A percentile compares a stretch with the other conserved stretches of the same genome.
These are phyloP conservation scores for Cardiospermum halicacabum DNA, from an alignment of 345 rosid species.

Conservation along the genomic window DNA sequence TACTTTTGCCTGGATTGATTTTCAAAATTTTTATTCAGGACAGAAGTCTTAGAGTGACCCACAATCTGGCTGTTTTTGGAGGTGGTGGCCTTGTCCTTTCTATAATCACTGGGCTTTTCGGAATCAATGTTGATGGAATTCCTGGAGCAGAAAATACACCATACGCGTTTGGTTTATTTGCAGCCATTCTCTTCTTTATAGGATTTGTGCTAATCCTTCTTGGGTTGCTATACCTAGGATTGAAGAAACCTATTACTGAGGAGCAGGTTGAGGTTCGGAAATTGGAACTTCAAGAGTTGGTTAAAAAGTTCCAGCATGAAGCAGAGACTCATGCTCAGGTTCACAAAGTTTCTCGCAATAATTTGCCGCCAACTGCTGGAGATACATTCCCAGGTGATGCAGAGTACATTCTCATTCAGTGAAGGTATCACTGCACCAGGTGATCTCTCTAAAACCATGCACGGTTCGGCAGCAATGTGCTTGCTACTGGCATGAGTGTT, in stretches of 20 bases:
- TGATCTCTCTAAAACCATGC: background rate
- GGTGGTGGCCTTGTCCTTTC: conserved; percentile 90
- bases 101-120: conserved; percentile 76
- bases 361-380: conserved; percentile 76
- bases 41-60: conserved; percentile 83
- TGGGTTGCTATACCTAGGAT: conserved; percentile 75
- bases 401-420: conserved; percentile 60
- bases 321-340: conserved; percentile 96
- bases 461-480: no score
- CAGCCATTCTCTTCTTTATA: conserved; percentile 41
- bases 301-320: conserved; percentile 90
- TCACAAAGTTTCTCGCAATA: conserved; percentile 40
- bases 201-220: conserved; percentile 58
- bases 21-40: conserved; percentile 39
- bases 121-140: conserved; percentile 98
- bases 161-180: conserved; percentile 79
- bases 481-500: no score
- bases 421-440: background rate
- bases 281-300: conserved; percentile 78
- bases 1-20: background rate
- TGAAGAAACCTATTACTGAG: conserved; percentile 58
- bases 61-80: conserved; percentile 85
- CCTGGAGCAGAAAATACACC: conserved; percentile 78
- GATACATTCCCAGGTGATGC: conserved; percentile 39
- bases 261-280: conserved; percentile 65